These are phyloP conservation scores for Ramaria rubella DNA, from an alignment of 768 basidiomycete species.

Conservation along the genomic window DNA sequence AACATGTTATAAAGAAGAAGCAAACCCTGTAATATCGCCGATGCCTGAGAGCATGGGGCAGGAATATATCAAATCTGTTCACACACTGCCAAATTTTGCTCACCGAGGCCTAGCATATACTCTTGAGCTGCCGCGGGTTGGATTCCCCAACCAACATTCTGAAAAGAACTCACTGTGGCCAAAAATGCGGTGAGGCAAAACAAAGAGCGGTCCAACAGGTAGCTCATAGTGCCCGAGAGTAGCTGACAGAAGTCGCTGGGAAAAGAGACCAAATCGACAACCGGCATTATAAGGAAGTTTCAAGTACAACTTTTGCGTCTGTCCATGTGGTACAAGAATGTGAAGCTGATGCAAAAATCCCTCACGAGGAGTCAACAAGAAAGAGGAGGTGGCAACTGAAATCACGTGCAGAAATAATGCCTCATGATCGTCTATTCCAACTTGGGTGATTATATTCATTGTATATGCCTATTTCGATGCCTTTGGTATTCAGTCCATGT, in stretches of 20 bases:
- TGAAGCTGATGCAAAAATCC: background rate
- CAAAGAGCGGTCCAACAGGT: conserved; percentile 15
- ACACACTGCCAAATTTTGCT: conserved; percentile 18
- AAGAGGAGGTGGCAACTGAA: too few species aligned
- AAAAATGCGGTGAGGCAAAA: conserved; percentile 15
- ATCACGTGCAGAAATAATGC: too few species aligned
- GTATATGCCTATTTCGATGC: too few species aligned
- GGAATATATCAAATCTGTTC: background rate
- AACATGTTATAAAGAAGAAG: background rate
- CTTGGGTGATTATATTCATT: too few species aligned
- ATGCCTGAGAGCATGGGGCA: conserved; percentile 38
- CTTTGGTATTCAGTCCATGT: too few species aligned
- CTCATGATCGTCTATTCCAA: too few species aligned
- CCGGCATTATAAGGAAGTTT: background rate
- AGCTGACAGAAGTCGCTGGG: background rate
- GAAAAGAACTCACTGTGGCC: conserved; percentile 9
- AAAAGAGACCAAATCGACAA: background rate
- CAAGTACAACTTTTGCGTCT: background rate
- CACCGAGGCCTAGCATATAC: conserved; percentile 57
- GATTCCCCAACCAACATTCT: conserved; percentile 18
- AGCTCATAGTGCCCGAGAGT: conserved; percentile 4
- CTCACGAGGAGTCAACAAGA: too few species aligned
- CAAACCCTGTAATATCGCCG: conserved; percentile 69
- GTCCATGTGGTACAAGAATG: background rate
- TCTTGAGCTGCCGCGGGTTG: conserved; percentile 31